These are phyloP conservation scores for Hymenoscyphus repandus DNA, from an alignment of 2,329 filamentous ascomycete genomes.

Conservation along the genomic window DNA sequence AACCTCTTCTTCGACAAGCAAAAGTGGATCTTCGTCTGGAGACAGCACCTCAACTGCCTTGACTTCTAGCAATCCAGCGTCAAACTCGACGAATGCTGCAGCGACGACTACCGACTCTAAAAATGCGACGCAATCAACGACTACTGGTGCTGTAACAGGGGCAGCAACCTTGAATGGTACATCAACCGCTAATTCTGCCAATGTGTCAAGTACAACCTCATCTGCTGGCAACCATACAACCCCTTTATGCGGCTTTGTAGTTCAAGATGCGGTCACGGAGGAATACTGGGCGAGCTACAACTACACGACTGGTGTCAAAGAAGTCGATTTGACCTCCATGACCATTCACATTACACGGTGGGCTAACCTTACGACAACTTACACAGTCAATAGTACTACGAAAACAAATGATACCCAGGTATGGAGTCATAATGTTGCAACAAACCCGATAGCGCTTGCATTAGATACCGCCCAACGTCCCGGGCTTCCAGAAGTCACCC, in stretches of 20 bases:
- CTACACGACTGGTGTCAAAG: background rate
- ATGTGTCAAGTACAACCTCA: background rate
- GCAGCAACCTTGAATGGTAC: background rate
- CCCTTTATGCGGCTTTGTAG: conserved; percentile 15
- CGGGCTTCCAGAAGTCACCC: background rate
- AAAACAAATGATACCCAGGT: conserved; percentile 9
- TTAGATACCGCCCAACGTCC: conserved; percentile 2
- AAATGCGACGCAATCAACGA: no score
- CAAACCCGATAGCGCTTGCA: conserved; percentile 9
- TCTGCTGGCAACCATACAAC: conserved; percentile 1
- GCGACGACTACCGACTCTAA: background rate
- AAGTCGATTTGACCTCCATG: conserved; percentile 16
- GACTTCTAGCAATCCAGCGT: background rate
- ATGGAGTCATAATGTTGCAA: conserved; percentile 1
- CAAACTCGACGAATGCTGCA: background rate
- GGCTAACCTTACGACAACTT: conserved; percentile 5
- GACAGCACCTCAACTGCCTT: no score
- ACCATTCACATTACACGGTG: conserved; percentile 7
- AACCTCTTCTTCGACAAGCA: background rate
- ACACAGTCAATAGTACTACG: conserved; percentile 4
- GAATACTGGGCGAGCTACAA: conserved; percentile 12
- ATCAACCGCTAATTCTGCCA: background rate
- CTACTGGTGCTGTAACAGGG: no score
- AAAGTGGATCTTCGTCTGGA: background rate
- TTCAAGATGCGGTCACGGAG: conserved; percentile 18